phyloP scores from a whole-genome alignment of 306 rosid species.

The Medicago ruthenica region DNA sequence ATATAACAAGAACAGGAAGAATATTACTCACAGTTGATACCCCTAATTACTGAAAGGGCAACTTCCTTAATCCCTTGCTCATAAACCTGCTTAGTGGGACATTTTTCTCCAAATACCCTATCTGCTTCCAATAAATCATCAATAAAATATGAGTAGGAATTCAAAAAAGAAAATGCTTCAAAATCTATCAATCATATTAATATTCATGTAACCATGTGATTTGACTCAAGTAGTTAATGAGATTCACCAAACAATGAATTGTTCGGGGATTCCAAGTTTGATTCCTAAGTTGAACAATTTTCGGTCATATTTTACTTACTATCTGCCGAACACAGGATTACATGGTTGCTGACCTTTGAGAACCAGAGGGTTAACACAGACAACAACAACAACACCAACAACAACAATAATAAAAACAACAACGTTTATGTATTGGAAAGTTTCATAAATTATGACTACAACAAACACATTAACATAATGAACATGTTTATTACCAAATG shows the following conservation, averaged over 20 bases:
- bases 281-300: no score
- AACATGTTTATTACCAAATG: constrained; percentile 57
- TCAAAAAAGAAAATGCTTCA: constrained; percentile 7
- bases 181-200: background rate
- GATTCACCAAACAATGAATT: no score
- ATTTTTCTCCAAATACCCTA: constrained; percentile 69
- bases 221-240: no score
- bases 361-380: no score
- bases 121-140: constrained; percentile 53
- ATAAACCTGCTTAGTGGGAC: constrained; percentile 72
- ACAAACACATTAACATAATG: background rate
- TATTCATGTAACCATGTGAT: no score
- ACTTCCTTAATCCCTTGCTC: constrained; percentile 84
- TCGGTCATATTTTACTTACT: no score
- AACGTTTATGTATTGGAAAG: background rate
- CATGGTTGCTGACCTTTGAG: no score
- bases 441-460: background rate
- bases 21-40: constrained; percentile 79
- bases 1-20: constrained; percentile 16
- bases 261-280: no score
- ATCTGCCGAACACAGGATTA: no score
- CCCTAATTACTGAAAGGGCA: constrained; percentile 81
- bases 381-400: no score
- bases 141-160: constrained; percentile 4
- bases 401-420: background rate